A percentile compares a stretch with the other conserved stretches of the same genome.
Conservation (phyloP, 108 stramenopile species). For the Skeletonema marinoi region DNA sequence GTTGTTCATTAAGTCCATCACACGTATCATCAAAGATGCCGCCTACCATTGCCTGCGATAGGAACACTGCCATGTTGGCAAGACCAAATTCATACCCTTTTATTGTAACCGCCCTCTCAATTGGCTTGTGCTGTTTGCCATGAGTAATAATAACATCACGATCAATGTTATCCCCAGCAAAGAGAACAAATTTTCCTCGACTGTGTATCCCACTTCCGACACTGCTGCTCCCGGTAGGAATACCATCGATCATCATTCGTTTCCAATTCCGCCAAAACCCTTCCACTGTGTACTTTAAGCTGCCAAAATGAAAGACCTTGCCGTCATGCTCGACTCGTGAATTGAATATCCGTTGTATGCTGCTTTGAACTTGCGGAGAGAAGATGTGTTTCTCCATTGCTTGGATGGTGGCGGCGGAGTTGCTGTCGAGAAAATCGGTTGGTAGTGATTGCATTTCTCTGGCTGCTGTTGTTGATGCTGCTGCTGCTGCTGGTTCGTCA, state of each 20-base stretch:
- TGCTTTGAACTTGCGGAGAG: slow-evolving; percentile 12
- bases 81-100: slow-evolving; percentile 42
- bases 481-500: slow-evolving; percentile 4
- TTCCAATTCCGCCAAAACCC: slow-evolving; percentile 45
- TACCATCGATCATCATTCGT: slow-evolving; percentile 11
- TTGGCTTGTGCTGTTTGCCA: neutral
- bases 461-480: neutral
- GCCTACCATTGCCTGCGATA: slow-evolving; percentile 52
- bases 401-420: slow-evolving; percentile 22
- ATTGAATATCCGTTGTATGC: slow-evolving; percentile 21
- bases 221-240: slow-evolving; percentile 4
- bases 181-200: slow-evolving; percentile 7
- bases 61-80: slow-evolving; percentile 50
- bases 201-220: neutral
- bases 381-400: slow-evolving; percentile 29
- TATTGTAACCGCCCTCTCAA: neutral
- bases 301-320: slow-evolving; percentile 8
- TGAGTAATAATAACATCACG: slow-evolving; percentile 3
- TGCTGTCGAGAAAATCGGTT: slow-evolving; percentile 23
- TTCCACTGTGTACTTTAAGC: slow-evolving; percentile 24
- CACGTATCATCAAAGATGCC: slow-evolving; percentile 50
- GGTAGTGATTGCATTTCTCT: neutral
- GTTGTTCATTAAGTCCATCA: slow-evolving; percentile 20
- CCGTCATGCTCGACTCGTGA: slow-evolving; percentile 25
- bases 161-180: slow-evolving; percentile 18